Evolutionary conservation across 1,284 basidiomycete genomes (phyloP), one percentile per base, ranked within the genome.

Genomic region (Stygiomarasmius scandens): DNA sequence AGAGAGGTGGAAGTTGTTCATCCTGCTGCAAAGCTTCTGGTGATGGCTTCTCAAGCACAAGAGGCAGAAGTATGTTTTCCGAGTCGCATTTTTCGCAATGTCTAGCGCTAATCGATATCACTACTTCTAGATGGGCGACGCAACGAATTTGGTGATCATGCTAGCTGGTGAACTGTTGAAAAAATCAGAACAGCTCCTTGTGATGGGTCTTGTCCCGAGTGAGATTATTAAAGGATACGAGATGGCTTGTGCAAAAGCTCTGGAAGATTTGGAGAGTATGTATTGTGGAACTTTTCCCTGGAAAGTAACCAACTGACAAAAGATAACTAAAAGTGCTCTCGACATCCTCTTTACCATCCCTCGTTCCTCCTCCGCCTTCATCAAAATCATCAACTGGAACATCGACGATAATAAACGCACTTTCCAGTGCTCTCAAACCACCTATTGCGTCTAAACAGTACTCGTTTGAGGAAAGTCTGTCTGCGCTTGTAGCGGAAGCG

Each of bases 1-100:
- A 86, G 92, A 63, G 97, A 99, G 77, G 89, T 98, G 71, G 97
- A 99, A 71, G 95, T 99, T 51, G 94, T 98, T 25, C 97, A 99
- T 74, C 97, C 97, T 0, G 96, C 96, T 4, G 97, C 95, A 27
- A 99, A 98, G 74, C 80, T 99, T 10, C 79, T 99, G 12, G 96
- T 99, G 29, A 97, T 98, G 93, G 95, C 96, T 19, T 94, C 92
- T 43, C 95, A 98, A 69, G 93, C 96, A 32, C 97, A 99, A 72
- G 96, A 98, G 74, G 74, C 88, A 1, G 97, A 99, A 84, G 93
- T 92, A 60, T 63, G 82, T 71, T 16, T 29, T 22, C 45, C 14
- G 58, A 36, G 19, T 57, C 49, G 16, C 38, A 20, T 0, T 51
- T 57, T 55, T 22, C 48, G 46, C 23, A 22, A 43, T 29, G 22